A percentile compares a stretch with the other conserved stretches of the same genome.
These are phyloP conservation scores for Suillus alpinus DNA, from an alignment of 768 basidiomycete species.

Conservation along the genomic window DNA sequence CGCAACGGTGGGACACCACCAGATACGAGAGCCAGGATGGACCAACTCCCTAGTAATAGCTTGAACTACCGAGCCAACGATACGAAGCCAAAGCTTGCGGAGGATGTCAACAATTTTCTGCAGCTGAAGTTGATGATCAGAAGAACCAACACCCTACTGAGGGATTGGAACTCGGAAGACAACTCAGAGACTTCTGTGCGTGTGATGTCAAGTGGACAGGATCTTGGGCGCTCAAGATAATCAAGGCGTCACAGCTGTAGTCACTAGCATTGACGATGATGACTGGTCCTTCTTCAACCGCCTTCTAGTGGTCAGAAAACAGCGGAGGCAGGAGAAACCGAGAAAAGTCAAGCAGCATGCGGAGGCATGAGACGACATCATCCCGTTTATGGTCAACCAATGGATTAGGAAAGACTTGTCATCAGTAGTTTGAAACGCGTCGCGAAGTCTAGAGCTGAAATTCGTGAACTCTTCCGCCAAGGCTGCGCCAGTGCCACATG, in stretches of 20 bases:
- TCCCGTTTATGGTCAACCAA: constrained; percentile 6
- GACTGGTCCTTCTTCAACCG: constrained; percentile 18
- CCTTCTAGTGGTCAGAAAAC: constrained; percentile 10
- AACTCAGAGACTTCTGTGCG: too few species aligned
- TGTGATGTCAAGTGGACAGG: not conserved
- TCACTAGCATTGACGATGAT: constrained; percentile 16
- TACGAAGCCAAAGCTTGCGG: not conserved
- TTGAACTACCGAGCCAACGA: not conserved
- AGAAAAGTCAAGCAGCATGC: constrained; percentile 13
- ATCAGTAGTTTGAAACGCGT: too few species aligned
- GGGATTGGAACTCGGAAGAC: too few species aligned
- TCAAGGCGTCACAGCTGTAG: constrained; percentile 13
- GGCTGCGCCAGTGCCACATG: constrained; percentile 9
- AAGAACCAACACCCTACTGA: too few species aligned
- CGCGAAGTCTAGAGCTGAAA: constrained; percentile 13
- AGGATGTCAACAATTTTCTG: not conserved
- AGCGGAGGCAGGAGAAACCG: constrained; percentile 14
- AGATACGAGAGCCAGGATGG: not conserved
- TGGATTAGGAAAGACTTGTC: too few species aligned
- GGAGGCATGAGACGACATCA: constrained; percentile 5
- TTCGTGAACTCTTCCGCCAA: constrained; percentile 25
- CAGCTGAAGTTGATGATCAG: too few species aligned
- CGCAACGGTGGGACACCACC: constrained; percentile 10
- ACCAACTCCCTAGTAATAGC: not conserved
- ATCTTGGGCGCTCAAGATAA: not conserved